Conservation (phyloP, 129 eudicot genomes). For the Flaveria sonorensis region DNA sequence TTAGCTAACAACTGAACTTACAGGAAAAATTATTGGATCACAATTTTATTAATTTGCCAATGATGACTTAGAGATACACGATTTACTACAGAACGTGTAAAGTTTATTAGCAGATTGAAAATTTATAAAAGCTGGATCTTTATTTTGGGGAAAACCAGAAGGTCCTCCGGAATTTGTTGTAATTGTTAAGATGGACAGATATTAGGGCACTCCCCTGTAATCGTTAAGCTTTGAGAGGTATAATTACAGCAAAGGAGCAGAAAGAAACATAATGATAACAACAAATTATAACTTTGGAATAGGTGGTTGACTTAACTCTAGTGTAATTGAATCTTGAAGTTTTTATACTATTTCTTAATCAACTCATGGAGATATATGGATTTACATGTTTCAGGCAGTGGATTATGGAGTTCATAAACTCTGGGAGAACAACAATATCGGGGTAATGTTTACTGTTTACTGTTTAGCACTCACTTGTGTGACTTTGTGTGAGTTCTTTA, state of each 20-base stretch:
- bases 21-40: background rate
- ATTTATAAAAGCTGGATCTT: background rate
- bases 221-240: background rate
- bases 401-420: slow-evolving; percentile 59
- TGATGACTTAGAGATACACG: background rate
- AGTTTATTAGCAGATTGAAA: slow-evolving; percentile 3
- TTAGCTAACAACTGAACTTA: background rate
- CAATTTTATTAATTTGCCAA: background rate
- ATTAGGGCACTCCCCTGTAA: background rate
- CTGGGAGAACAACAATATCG: slow-evolving; percentile 64
- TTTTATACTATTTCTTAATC: background rate
- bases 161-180: background rate
- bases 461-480: background rate
- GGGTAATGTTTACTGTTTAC: slow-evolving; percentile 44
- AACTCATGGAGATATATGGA: slow-evolving; percentile 24
- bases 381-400: slow-evolving; percentile 54
- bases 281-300: background rate
- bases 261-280: background rate
- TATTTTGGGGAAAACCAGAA: background rate
- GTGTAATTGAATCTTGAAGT: slow-evolving; percentile 6
- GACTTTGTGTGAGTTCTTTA: slow-evolving; percentile 3
- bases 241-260: background rate
- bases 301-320: background rate
- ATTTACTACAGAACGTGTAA: background rate
- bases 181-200: background rate